phyloP scores from a whole-genome alignment of 345 rosid genomes.

The Aquilaria malaccensis region DNA sequence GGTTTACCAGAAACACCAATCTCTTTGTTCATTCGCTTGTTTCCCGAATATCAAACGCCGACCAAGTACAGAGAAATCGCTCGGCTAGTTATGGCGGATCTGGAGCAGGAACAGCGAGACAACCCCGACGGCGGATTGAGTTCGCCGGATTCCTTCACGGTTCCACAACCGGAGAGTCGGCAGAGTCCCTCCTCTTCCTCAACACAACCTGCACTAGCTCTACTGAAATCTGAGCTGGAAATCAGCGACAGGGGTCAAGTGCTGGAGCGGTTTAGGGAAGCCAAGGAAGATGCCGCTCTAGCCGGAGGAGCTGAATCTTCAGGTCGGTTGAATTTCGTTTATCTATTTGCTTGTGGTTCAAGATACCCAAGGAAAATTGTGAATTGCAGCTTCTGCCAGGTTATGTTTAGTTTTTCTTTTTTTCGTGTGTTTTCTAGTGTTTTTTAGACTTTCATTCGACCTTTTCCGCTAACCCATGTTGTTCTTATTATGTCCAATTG shows the following conservation, averaged over 20 bases:
- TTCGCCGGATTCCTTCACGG: conserved; percentile 31
- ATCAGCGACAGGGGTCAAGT: conserved; percentile 27
- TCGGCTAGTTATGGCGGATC: conserved; percentile 25
- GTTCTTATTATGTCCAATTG: too few species aligned
- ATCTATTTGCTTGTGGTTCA: conserved; percentile 9
- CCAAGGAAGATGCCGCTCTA: conserved; percentile 1
- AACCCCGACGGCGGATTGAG: conserved; percentile 2
- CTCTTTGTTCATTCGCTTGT: neutral
- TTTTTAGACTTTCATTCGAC: neutral
- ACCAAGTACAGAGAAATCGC: neutral
- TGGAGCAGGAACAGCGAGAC: conserved; percentile 25
- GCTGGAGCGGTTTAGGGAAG: conserved; percentile 18
- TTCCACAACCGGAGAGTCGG: conserved; percentile 35
- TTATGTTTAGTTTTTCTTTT: neutral
- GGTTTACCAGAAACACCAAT: too few species aligned
- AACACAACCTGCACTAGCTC: conserved; percentile 27
- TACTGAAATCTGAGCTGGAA: conserved; percentile 31
- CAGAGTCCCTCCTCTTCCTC: conserved; percentile 28
- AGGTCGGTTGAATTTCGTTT: conserved; percentile 25
- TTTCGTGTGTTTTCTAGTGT: conserved; percentile 7
- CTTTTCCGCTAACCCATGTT: neutral
- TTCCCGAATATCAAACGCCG: neutral
- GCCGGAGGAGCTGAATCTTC: conserved; percentile 28
- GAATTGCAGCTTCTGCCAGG: neutral
- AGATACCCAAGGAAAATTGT: neutral